Evolutionary conservation across 176 grass and related monocot genomes (phyloP).

Genomic region (Olyra latifolia): DNA sequence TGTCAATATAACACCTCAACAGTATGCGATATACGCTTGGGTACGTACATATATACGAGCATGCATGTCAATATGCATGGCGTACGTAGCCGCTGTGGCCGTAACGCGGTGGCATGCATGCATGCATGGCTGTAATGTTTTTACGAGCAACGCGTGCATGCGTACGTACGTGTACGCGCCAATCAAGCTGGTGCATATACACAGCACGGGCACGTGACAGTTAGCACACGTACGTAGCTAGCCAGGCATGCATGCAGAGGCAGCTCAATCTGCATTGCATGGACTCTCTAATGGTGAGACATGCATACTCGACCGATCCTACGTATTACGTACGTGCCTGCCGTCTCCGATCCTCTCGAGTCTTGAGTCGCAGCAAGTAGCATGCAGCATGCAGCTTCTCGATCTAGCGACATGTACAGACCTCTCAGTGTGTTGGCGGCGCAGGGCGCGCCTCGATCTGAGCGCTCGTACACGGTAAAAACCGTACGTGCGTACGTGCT

Average conservation of each 20-base stretch:
- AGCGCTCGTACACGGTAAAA: background rate
- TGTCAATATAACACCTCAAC: background rate
- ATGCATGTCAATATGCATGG: conserved; percentile 18
- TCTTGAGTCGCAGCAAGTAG: too few relatives aligned
- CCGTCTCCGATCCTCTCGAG: too few relatives aligned
- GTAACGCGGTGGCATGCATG: conserved; percentile 23
- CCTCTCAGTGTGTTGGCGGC: background rate
- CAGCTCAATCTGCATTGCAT: background rate
- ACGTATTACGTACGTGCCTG: background rate
- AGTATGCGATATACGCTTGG: conserved; percentile 8
- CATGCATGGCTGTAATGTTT: background rate
- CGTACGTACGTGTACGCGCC: background rate
- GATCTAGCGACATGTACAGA: background rate
- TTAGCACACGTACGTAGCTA: background rate
- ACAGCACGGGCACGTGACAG: background rate
- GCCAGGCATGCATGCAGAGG: background rate
- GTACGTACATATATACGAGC: background rate
- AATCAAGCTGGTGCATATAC: background rate
- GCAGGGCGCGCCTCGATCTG: background rate
- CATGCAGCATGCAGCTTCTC: background rate
- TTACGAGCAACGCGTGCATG: background rate
- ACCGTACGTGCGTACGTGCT: background rate
- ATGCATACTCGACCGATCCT: background rate
- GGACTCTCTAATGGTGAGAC: background rate
- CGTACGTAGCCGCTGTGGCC: conserved; percentile 2